Evolutionary conservation across 2,329 filamentous ascomycete species (phyloP).

Genomic region (Rhynchosporium graminicola): DNA sequence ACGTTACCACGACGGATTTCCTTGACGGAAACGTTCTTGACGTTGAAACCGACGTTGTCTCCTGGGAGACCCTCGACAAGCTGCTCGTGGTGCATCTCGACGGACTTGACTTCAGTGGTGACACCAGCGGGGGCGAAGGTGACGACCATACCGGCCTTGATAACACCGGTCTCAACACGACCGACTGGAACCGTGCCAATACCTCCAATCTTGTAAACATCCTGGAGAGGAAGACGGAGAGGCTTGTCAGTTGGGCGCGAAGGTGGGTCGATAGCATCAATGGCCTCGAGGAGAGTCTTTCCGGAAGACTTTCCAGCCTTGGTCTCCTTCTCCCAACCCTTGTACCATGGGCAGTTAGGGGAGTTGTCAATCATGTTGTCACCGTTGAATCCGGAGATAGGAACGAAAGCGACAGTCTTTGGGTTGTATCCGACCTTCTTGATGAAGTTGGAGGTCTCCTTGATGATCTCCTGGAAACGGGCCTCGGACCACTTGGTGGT

Average conservation of each 20-base stretch:
- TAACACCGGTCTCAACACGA: slow-evolving; percentile 99
- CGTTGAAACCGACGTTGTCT: slow-evolving; percentile 99
- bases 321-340: slow-evolving; percentile 99
- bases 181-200: slow-evolving; percentile 99
- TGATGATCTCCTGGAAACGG: slow-evolving; percentile 98
- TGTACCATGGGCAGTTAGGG: slow-evolving; percentile 99
- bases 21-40: slow-evolving; percentile 99
- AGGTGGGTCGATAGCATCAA: slow-evolving; percentile 92
- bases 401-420: slow-evolving; percentile 97
- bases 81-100: slow-evolving; percentile 99
- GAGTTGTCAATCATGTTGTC: slow-evolving; percentile 98
- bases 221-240: slow-evolving; percentile 99
- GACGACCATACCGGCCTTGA: slow-evolving; percentile 86
- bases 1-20: slow-evolving; percentile 99
- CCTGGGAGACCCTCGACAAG: slow-evolving; percentile 90
- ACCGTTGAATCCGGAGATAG: slow-evolving; percentile 99
- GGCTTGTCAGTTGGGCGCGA: slow-evolving; percentile 97
- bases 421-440: slow-evolving; percentile 99
- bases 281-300: slow-evolving; percentile 99
- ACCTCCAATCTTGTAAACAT: slow-evolving; percentile 99
- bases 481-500: slow-evolving; percentile 97
- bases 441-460: slow-evolving; percentile 99
- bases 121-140: slow-evolving; percentile 98
- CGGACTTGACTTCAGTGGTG: slow-evolving; percentile 99
- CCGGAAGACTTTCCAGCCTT: slow-evolving; percentile 82